Percentiles rank a stretch among this genome's conserved stretches.
These are phyloP conservation scores for Trichophaea hybrida DNA, from an alignment of 2,329 filamentous ascomycete genomes.

Conservation along the genomic window DNA sequence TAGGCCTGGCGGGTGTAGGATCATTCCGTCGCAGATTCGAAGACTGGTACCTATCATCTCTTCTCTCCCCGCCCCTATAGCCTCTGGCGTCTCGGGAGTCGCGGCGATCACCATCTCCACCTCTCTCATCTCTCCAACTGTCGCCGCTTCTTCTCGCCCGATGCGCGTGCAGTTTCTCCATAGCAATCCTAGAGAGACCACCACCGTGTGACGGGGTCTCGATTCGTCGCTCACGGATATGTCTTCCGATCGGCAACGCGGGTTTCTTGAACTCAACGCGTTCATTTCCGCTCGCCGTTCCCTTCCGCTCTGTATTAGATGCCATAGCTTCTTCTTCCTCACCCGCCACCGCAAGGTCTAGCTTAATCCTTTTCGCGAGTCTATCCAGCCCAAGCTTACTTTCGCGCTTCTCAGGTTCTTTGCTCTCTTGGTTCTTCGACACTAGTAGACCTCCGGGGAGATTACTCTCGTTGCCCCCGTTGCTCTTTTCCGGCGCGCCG, in stretches of 20 bases:
- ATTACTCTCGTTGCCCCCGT: slow-evolving; percentile 11
- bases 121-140: slow-evolving; percentile 18
- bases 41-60: background rate
- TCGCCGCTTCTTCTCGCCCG: slow-evolving; percentile 17
- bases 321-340: background rate
- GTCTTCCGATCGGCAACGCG: slow-evolving; percentile 23
- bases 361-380: slow-evolving; percentile 27
- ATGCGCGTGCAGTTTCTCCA: slow-evolving; percentile 25
- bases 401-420: slow-evolving; percentile 24
- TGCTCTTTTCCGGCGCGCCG: slow-evolving; percentile 9
- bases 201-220: slow-evolving; percentile 27
- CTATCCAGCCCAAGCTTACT: slow-evolving; percentile 26
- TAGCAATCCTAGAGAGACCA: slow-evolving; percentile 25
- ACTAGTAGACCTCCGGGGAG: slow-evolving; percentile 27
- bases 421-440: slow-evolving; percentile 9
- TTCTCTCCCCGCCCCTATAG: background rate
- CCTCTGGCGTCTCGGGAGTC: slow-evolving; percentile 11
- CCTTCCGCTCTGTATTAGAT: slow-evolving; percentile 9
- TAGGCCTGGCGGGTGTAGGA: slow-evolving; percentile 22
- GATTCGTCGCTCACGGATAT: slow-evolving; percentile 26
- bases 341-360: slow-evolving; percentile 25
- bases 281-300: slow-evolving; percentile 15
- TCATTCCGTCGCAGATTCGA: slow-evolving; percentile 23
- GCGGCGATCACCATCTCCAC: slow-evolving; percentile 13
- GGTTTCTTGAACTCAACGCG: slow-evolving; percentile 28